Conservation (phyloP, 768 basidiomycete species). For the Lyophyllum shimeji region DNA sequence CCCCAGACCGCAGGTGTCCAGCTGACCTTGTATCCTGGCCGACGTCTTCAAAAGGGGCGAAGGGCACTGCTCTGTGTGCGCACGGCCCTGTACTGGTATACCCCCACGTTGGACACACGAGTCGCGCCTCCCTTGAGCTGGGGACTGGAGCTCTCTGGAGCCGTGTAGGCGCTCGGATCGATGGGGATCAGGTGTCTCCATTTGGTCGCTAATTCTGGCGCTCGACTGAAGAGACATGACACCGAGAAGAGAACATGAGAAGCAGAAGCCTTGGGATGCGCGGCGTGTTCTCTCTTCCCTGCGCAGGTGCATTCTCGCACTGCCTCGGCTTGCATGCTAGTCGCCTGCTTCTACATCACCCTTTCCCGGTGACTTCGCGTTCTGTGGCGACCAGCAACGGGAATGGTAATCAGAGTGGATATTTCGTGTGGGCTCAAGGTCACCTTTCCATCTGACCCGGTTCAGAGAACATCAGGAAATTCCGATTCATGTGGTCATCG, state of each 20-base stretch:
- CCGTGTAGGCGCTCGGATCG: not conserved
- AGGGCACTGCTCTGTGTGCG: not conserved
- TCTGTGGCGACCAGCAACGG: not conserved
- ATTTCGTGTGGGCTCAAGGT: not conserved
- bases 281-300: not conserved
- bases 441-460: constrained; percentile 5
- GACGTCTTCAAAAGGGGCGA: constrained; percentile 1
- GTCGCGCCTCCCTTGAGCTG: not conserved
- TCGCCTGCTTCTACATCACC: not conserved
- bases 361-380: not conserved
- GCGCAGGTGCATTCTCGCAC: not conserved
- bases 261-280: not conserved
- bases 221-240: not conserved
- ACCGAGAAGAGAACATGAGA: not conserved
- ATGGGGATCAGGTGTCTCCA: constrained; percentile 6
- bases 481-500: not conserved
- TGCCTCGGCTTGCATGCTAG: not conserved
- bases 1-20: not conserved
- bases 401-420: not conserved
- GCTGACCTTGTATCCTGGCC: constrained; percentile 1
- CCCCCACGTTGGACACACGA: constrained; percentile 11
- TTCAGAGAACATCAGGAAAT: constrained; percentile 10
- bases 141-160: not conserved
- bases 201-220: not conserved
- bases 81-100: constrained; percentile 1